phyloP scores from a whole-genome alignment of 192 early-diverging fungal species.

The Geosiphon pyriformis region DNA sequence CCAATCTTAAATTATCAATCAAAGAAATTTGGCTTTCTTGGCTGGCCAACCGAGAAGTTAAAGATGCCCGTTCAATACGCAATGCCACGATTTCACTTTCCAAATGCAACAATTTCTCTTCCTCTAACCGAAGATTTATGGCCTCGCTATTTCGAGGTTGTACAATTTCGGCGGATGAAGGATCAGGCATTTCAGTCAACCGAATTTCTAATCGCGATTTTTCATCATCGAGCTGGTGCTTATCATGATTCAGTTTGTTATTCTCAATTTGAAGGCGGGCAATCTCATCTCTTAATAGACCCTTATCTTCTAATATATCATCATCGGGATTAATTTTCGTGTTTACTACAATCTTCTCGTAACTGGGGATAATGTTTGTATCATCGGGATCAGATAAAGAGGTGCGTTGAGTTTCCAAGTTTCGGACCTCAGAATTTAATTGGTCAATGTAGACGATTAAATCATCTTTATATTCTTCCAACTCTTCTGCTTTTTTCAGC shows the following conservation, averaged over 20 bases:
- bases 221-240: background rate
- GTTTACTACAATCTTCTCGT: too few relatives aligned
- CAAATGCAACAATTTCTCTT: constrained; percentile 2
- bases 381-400: background rate
- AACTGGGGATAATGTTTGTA: too few relatives aligned
- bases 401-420: background rate
- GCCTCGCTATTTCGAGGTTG: too few relatives aligned
- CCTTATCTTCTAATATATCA: background rate
- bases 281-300: background rate
- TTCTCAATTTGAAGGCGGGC: background rate
- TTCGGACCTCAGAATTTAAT: background rate
- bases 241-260: background rate
- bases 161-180: background rate
- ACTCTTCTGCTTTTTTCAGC: background rate
- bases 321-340: too few relatives aligned
- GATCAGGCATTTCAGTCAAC: constrained; percentile 9
- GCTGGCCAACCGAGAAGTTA: background rate
- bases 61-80: background rate
- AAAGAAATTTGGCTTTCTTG: constrained; percentile 8
- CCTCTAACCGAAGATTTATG: background rate
- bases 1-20: background rate
- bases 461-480: background rate
- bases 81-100: constrained; percentile 12
- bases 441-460: background rate
- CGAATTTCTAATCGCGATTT: constrained; percentile 3